Evolutionary conservation across 345 rosid genomes (phyloP), one percentile per base, ranked within the genome.

Genomic region (Gossypioides kirkii): DNA sequence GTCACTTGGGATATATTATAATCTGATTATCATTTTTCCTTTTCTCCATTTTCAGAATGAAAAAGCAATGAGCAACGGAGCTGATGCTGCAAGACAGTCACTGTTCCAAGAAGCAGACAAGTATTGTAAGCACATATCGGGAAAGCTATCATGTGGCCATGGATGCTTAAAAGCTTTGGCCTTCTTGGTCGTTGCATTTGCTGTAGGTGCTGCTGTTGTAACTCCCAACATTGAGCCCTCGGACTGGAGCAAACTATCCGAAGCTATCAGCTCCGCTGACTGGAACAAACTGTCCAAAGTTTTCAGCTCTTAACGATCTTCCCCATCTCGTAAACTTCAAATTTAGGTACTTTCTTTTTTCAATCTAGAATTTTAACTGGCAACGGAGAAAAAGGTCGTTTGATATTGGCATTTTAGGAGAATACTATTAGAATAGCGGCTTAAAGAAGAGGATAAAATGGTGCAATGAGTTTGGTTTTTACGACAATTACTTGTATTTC

Each of bases 161-260:
- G 72, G 82, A 41, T 91, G 90, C 80, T 20, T 83, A 66, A 91
- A 84, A 84, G 77, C 82, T 17, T 64, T 86, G 79, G 86, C 87
- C 77, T 20, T 87, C 61, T 41, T 71, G 55, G 76, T 68, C 28
- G 18, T 84, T 50, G 82, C 85, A 58, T 17, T 88, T 46, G 91
- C 85, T 13, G 83, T 80, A 2, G 89, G 87, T 41, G 91, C 87
- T 38, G 89, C 77, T 28, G 42, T 83, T 17, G 4, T 80, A 56
- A 74, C 82, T 64, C 80, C 84, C 1, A 79, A 80, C 66, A 0
- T 77, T 52, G 88, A 80, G 52, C 58, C 73, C 53, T 75, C 58
- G 77, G 83, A 83, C 73, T 75, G 78, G 86, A 68, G 81, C 74
- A 80, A 81, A 23, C 77, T 85, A 22, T 59, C 80, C 2, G 73